Evolutionary conservation across 176 grass and related monocot genomes (phyloP), one percentile per base, ranked within the genome.

Genomic region (Microstegium vimineum): DNA sequence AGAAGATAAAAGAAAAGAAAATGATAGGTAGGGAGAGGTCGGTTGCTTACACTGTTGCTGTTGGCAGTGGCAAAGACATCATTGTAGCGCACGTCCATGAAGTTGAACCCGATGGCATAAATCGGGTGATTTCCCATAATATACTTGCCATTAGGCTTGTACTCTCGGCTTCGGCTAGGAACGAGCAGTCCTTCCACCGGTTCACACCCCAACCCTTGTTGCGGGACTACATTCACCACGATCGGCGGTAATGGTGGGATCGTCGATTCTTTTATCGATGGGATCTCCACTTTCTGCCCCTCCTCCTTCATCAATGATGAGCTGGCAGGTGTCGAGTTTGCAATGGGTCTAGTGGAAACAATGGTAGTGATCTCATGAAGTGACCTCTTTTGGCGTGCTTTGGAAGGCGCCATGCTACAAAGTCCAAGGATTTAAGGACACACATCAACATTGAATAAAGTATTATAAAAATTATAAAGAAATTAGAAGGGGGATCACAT

Each of bases 101-200:
- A 98, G 78, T 98, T 98, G 82, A 98, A 98, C 46, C 87, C 89
- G 72, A 98, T 95, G 77, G 90, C 92, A 59, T 98, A 98, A 73
- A 95, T 85, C 40, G 92, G 92, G 56, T 82, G 75, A 82, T 93
- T 98, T 40, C 95, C 95, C 86, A 95, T 90, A 25, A 70, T 78
- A 67, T 91, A 81, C 83, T 83, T 92, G 73, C 92, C 92, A 77
- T 79, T 88, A 15, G 89, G 73, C 85, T 91, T 92, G 66, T 98
- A 98, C 59, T 93, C 92, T 22, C 89, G 67, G 75, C 88, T 91
- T 69, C 79, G 87, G 59, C 76, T 85, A 69, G 95, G 62, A 54
- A 69, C 86, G 15, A 93, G 75, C 38, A 87, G 91, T 8, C 95
- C 95, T 52, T 81, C 84, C 34, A 83, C 89, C 63, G 47, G 84